phyloP scores from a whole-genome alignment of 768 basidiomycete species.

The Russula sp. region DNA sequence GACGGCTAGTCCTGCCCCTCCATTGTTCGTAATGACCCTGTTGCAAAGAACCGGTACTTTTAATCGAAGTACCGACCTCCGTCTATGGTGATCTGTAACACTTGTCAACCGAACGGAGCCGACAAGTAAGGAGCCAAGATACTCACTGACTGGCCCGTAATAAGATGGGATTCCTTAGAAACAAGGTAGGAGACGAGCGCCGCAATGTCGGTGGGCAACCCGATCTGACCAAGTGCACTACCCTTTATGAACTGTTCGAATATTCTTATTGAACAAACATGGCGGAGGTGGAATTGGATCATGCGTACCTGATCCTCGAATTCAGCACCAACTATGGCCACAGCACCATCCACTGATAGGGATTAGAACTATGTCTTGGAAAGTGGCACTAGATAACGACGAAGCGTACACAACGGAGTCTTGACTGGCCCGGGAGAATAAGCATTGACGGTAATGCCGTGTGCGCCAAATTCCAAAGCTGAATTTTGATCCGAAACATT shows the following conservation, averaged over 20 bases:
- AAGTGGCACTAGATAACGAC: background rate
- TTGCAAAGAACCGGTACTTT: background rate
- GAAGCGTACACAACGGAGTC: constrained; percentile 28
- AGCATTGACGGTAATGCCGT: constrained; percentile 32
- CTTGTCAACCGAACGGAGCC: constrained; percentile 4
- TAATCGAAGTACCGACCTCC: constrained; percentile 27
- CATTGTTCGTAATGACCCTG: background rate
- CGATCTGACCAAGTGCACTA: constrained; percentile 31
- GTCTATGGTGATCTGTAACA: constrained; percentile 21
- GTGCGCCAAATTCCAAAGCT: constrained; percentile 30
- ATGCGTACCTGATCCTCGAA: constrained; percentile 23
- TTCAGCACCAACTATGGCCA: background rate
- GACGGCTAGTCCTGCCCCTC: background rate
- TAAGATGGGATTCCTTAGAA: constrained; percentile 34
- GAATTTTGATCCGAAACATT: background rate
- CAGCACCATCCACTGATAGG: constrained; percentile 16
- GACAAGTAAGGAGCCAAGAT: background rate
- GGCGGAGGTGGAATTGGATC: too few relatives aligned
- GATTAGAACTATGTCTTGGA: background rate
- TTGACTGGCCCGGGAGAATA: constrained; percentile 31
- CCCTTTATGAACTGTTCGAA: constrained; percentile 11
- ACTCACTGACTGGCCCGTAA: constrained; percentile 34
- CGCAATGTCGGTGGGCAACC: constrained; percentile 34
- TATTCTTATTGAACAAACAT: background rate
- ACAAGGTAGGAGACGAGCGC: constrained; percentile 38